These are phyloP conservation scores for Ramalina intermedia DNA, from an alignment of 495 filamentous ascomycete genomes.

Conservation along the genomic window DNA sequence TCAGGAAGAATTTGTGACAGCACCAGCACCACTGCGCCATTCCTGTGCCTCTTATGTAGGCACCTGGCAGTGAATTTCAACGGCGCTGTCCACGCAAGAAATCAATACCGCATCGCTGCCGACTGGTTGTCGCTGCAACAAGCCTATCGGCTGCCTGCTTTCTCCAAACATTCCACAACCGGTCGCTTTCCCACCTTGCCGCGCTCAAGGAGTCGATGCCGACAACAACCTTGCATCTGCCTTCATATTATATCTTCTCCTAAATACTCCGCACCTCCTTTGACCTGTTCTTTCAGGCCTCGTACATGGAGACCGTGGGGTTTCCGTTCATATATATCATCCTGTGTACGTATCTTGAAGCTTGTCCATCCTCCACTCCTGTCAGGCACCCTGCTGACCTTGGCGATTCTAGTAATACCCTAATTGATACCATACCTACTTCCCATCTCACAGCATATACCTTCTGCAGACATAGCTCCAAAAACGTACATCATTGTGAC, in stretches of 20 bases:
- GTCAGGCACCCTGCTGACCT: not conserved
- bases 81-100: slow-evolving; percentile 14
- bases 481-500: not conserved
- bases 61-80: slow-evolving; percentile 8
- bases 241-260: slow-evolving; percentile 19
- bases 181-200: slow-evolving; percentile 2
- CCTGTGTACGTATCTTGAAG: slow-evolving; percentile 8
- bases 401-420: not conserved
- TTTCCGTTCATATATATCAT: not conserved
- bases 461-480: not conserved
- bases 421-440: slow-evolving; percentile 1
- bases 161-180: slow-evolving; percentile 5
- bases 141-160: slow-evolving; percentile 17
- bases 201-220: slow-evolving; percentile 9
- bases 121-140: slow-evolving; percentile 4
- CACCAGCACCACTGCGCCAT: slow-evolving; percentile 10
- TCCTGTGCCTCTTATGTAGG: slow-evolving; percentile 16
- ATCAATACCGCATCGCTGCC: slow-evolving; percentile 4
- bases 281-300: not conserved
- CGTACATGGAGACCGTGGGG: slow-evolving; percentile 6
- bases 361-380: not conserved
- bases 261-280: slow-evolving; percentile 17
- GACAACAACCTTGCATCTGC: slow-evolving; percentile 16
- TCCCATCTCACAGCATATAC: too few relatives aligned
- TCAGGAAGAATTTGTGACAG: not conserved